Evolutionary conservation across 768 basidiomycete species (phyloP).

Genomic region (Suillus discolor): DNA sequence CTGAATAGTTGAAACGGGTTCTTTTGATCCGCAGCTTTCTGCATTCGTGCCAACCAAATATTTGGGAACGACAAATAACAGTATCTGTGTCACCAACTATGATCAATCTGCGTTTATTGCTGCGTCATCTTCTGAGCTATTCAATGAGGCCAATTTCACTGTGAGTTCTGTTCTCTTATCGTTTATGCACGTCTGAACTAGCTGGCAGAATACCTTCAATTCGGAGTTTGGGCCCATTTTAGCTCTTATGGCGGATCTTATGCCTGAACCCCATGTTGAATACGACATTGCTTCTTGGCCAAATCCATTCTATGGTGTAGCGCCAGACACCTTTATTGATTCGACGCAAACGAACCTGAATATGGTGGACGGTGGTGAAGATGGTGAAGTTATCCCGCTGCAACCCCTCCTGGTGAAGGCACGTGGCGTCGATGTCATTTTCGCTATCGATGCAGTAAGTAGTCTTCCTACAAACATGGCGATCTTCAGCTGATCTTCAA

Average conservation of each 20-base stretch:
- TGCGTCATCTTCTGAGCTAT: slow-evolving; percentile 43
- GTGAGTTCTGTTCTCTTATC: slow-evolving; percentile 17
- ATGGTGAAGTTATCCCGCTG: slow-evolving; percentile 47
- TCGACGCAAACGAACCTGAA: slow-evolving; percentile 33
- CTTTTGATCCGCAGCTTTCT: slow-evolving; percentile 44
- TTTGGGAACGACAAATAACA: slow-evolving; percentile 41
- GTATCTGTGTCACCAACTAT: slow-evolving; percentile 35
- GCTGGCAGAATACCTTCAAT: slow-evolving; percentile 15
- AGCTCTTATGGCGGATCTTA: slow-evolving; percentile 18
- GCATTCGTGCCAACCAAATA: slow-evolving; percentile 49
- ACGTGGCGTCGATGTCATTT: slow-evolving; percentile 49
- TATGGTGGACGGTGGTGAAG: slow-evolving; percentile 44
- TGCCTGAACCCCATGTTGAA: slow-evolving; percentile 29
- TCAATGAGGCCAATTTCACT: slow-evolving; percentile 32
- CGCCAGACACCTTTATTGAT: slow-evolving; percentile 36
- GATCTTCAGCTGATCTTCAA: background rate
- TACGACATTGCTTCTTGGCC: slow-evolving; percentile 37
- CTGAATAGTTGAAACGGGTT: slow-evolving; percentile 41
- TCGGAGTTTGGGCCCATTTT: slow-evolving; percentile 16
- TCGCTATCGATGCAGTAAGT: slow-evolving; percentile 49
- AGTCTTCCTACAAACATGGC: slow-evolving; percentile 11
- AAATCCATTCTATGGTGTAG: slow-evolving; percentile 41
- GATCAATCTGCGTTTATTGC: slow-evolving; percentile 39
- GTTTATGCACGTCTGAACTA: background rate
- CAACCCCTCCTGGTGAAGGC: slow-evolving; percentile 51